A percentile compares a stretch with the other conserved stretches of the same genome.
Conservation (phyloP, 225 moss, liverwort and hornwort genomes). For the Antitrichia curtipendula region DNA sequence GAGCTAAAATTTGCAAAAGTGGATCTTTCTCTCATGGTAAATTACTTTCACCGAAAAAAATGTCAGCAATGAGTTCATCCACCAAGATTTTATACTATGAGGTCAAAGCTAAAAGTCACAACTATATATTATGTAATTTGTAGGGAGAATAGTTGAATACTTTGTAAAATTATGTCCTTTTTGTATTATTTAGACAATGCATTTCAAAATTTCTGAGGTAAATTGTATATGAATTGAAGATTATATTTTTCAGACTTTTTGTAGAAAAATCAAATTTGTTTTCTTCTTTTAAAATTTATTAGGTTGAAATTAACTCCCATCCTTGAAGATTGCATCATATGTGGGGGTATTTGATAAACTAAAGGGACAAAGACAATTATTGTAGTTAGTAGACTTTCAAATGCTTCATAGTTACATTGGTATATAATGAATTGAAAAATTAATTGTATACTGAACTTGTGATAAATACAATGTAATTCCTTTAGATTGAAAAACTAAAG, state of each 20-base stretch:
- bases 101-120: neutral
- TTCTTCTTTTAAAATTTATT: neutral
- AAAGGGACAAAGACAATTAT: neutral
- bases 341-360: neutral
- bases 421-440: no score
- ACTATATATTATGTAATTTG: neutral
- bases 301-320: fast-evolving
- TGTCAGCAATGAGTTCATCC: neutral
- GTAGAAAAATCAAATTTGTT: no score
- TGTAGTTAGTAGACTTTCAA: no score
- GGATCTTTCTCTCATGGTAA: constrained; percentile 3
- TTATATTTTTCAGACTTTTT: no score
- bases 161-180: neutral
- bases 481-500: constrained; percentile 3
- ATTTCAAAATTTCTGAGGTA: neutral
- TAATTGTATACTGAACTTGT: neutral
- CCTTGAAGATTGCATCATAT: neutral
- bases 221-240: no score
- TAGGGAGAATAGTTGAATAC: no score
- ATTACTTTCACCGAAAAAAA: neutral
- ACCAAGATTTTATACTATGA: neutral
- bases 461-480: neutral
- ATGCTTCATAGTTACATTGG: neutral
- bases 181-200: neutral
- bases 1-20: constrained; percentile 21